These are phyloP conservation scores for Fomitopsis betulina DNA, from an alignment of 1,284 basidiomycete genomes.

Conservation along the genomic window DNA sequence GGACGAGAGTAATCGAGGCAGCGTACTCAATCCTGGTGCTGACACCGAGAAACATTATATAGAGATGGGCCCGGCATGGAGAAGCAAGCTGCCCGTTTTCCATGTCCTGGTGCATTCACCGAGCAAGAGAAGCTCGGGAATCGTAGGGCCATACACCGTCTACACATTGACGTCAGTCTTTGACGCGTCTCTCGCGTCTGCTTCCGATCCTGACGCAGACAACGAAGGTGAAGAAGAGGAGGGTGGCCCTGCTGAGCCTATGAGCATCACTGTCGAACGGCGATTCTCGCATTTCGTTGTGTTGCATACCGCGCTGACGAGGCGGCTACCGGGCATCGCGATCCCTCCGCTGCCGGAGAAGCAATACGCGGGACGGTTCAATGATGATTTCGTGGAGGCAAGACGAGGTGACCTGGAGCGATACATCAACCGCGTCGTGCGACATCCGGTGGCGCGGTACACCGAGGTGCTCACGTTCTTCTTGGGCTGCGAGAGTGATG, in stretches of 20 bases:
- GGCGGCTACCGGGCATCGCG: conserved; percentile 68
- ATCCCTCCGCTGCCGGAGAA: conserved; percentile 82
- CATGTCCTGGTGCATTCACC: conserved; percentile 77
- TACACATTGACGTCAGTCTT: conserved; percentile 79
- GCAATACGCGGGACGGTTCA: conserved; percentile 78
- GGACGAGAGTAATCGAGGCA: conserved; percentile 22
- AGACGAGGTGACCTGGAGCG: conserved; percentile 75
- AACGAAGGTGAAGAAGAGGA: conserved; percentile 16
- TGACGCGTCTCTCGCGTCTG: conserved; percentile 17
- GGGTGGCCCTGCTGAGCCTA: conserved; percentile 31
- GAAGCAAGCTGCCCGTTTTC: conserved; percentile 65
- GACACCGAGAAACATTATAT: conserved; percentile 71
- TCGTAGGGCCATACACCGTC: conserved; percentile 71
- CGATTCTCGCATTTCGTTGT: conserved; percentile 84
- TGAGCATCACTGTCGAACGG: conserved; percentile 67
- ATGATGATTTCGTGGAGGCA: conserved; percentile 77
- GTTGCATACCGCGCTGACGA: conserved; percentile 63
- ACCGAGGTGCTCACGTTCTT: conserved; percentile 82
- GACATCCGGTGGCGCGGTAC: conserved; percentile 78
- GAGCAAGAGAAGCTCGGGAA: conserved; percentile 58
- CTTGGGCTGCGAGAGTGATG: conserved; percentile 67
- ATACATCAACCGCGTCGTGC: conserved; percentile 65
- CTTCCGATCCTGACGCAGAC: conserved; percentile 23
- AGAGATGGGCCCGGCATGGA: conserved; percentile 73
- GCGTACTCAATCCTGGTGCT: conserved; percentile 28